Conservation (phyloP, 805 yeast species). For the Saccharomyces kudriavzevii region DNA sequence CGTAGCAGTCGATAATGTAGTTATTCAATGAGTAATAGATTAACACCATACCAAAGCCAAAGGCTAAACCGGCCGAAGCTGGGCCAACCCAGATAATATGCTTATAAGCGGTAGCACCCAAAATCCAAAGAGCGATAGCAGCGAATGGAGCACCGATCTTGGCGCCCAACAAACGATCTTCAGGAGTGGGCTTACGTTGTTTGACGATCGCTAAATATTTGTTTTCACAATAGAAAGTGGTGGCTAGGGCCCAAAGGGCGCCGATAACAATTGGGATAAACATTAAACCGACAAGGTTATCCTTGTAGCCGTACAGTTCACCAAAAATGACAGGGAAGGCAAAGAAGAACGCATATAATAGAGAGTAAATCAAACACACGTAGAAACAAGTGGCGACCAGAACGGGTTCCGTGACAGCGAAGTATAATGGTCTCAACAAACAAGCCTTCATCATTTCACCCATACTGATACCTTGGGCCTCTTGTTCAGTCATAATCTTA, state of each 20-base stretch:
- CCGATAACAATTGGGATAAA: constrained; percentile 86
- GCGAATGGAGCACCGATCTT: constrained; percentile 80
- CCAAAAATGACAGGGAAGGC: constrained; percentile 88
- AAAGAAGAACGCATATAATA: constrained; percentile 86
- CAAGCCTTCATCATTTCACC: constrained; percentile 65
- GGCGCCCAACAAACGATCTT: constrained; percentile 73
- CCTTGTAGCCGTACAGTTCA: constrained; percentile 67
- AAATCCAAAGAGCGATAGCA: constrained; percentile 66
- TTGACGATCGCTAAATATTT: constrained; percentile 45
- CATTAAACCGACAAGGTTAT: constrained; percentile 78
- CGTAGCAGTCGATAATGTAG: constrained; percentile 85
- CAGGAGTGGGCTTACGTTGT: constrained; percentile 60
- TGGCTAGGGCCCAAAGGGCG: constrained; percentile 59
- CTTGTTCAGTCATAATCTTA: constrained; percentile 88
- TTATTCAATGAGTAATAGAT: constrained; percentile 70
- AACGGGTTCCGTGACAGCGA: constrained; percentile 75
- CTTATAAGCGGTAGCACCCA: constrained; percentile 71
- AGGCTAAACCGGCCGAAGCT: constrained; percentile 66
- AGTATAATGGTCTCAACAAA: constrained; percentile 71
- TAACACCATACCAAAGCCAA: constrained; percentile 72
- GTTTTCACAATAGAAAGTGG: constrained; percentile 70
- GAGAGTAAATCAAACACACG: constrained; percentile 83
- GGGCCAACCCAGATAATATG: constrained; percentile 76
- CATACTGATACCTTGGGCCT: constrained; percentile 66
- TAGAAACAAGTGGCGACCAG: constrained; percentile 75